Percentiles rank a stretch among this genome's conserved stretches.
Evolutionary conservation across 1,284 basidiomycete genomes (phyloP).

Genomic region (Nidula niveotomentosa): DNA sequence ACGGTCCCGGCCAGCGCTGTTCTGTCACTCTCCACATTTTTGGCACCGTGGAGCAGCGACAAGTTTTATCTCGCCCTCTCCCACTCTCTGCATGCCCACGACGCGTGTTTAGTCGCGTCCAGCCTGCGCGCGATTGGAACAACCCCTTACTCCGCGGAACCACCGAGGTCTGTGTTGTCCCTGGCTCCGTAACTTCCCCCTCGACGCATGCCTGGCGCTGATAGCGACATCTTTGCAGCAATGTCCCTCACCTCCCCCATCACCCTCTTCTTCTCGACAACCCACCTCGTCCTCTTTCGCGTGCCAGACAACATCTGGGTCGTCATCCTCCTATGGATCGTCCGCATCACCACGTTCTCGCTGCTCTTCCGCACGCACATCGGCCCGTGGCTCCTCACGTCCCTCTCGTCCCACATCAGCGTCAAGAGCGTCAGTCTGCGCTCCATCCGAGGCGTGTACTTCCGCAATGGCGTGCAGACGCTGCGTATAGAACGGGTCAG

Average conservation of each 20-base stretch:
- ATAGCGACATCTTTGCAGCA: neutral
- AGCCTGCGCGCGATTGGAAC: too few species aligned
- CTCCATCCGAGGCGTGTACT: conserved; percentile 73
- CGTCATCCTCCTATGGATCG: conserved; percentile 42
- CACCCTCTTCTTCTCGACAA: conserved; percentile 1
- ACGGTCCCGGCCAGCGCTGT: too few species aligned
- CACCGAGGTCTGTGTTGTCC: too few species aligned
- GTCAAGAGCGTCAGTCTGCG: conserved; percentile 71
- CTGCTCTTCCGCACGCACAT: conserved; percentile 64
- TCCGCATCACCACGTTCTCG: conserved; percentile 49
- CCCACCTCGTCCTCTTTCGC: conserved; percentile 23
- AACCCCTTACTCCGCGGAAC: too few species aligned
- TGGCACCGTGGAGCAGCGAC: too few species aligned
- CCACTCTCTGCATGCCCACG: too few species aligned
- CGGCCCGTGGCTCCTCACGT: conserved; percentile 58
- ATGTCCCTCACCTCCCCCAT: neutral
- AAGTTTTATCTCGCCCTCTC: too few species aligned
- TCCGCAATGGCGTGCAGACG: conserved; percentile 50
- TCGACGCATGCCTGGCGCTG: too few species aligned
- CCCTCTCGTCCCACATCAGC: conserved; percentile 59
- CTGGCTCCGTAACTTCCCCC: too few species aligned
- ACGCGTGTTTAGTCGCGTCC: too few species aligned
- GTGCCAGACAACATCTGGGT: conserved; percentile 32
- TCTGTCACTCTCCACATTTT: too few species aligned
- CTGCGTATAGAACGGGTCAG: conserved; percentile 68